A percentile compares a stretch with the other conserved stretches of the same genome.
These are phyloP conservation scores for Trichocomaceae sp. DNA, from an alignment of 2,329 filamentous ascomycete species.

Conservation along the genomic window DNA sequence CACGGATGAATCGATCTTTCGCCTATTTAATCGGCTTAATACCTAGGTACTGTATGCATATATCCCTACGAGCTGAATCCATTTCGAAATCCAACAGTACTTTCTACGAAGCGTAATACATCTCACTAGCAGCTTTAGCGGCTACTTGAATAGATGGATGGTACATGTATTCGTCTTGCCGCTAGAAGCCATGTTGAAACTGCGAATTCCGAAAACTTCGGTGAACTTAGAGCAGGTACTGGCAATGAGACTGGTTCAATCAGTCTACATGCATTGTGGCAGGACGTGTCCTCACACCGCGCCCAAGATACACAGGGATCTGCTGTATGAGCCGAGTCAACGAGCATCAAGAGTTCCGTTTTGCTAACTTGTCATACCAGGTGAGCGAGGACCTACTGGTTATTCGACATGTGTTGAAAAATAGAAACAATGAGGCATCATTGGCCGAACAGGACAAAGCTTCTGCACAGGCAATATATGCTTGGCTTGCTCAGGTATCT, in stretches of 20 bases:
- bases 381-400: constrained; percentile 28
- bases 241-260: constrained; percentile 9
- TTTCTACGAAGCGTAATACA: not conserved
- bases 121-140: not conserved
- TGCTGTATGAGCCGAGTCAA: not conserved
- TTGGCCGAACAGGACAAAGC: constrained; percentile 19
- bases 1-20: no score
- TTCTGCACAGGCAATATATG: constrained; percentile 23
- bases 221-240: not conserved
- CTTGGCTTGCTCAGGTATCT: constrained; percentile 27
- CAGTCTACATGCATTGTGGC: constrained; percentile 25
- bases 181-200: constrained; percentile 21
- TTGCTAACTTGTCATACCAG: constrained; percentile 18
- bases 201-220: not conserved
- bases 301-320: constrained; percentile 7
- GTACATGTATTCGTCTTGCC: constrained; percentile 19
- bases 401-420: constrained; percentile 20
- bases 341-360: not conserved
- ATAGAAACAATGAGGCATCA: constrained; percentile 15
- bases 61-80: not conserved
- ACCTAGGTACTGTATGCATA: not conserved
- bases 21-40: not conserved
- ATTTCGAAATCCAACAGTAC: not conserved
- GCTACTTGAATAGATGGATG: constrained; percentile 10
- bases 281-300: constrained; percentile 22